A percentile compares a stretch with the other conserved stretches of the same genome.
Evolutionary conservation across 1,284 basidiomycete genomes (phyloP).

Genomic region (Ustanciosporium gigantosporum): DNA sequence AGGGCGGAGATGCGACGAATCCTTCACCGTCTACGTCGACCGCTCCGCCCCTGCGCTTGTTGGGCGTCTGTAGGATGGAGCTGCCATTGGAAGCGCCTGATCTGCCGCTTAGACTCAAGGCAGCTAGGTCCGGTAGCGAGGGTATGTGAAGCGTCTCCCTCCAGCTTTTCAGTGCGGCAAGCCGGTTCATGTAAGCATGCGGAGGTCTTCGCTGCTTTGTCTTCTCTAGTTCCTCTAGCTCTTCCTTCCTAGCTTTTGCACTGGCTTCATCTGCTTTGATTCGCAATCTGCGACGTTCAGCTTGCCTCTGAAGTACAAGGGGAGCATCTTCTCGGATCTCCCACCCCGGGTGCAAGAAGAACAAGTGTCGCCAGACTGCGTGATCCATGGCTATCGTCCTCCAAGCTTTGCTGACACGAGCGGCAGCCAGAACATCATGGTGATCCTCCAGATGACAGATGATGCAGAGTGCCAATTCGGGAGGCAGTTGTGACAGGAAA

Average conservation of each 20-base stretch:
- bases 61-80: neutral
- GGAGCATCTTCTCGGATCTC: slow-evolving; percentile 38
- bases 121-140: slow-evolving; percentile 16
- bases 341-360: slow-evolving; percentile 37
- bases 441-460: slow-evolving; percentile 15
- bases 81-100: neutral
- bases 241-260: neutral
- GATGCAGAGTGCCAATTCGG: slow-evolving; percentile 41
- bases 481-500: slow-evolving; percentile 30
- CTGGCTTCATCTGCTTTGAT: slow-evolving; percentile 3
- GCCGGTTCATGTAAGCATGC: slow-evolving; percentile 12
- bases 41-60: neutral
- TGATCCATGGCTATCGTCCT: slow-evolving; percentile 21
- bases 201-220: slow-evolving; percentile 4
- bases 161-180: slow-evolving; percentile 30
- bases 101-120: slow-evolving; percentile 4
- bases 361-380: slow-evolving; percentile 35
- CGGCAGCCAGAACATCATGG: slow-evolving; percentile 17
- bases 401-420: slow-evolving; percentile 29
- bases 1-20: neutral
- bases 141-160: slow-evolving; percentile 38
- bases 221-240: neutral
- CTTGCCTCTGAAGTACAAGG: slow-evolving; percentile 25
- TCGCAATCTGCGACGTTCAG: slow-evolving; percentile 6
- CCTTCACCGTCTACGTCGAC: slow-evolving; percentile 9